Conservation (phyloP, 495 filamentous ascomycete species). For the Penicillium silybi region DNA sequence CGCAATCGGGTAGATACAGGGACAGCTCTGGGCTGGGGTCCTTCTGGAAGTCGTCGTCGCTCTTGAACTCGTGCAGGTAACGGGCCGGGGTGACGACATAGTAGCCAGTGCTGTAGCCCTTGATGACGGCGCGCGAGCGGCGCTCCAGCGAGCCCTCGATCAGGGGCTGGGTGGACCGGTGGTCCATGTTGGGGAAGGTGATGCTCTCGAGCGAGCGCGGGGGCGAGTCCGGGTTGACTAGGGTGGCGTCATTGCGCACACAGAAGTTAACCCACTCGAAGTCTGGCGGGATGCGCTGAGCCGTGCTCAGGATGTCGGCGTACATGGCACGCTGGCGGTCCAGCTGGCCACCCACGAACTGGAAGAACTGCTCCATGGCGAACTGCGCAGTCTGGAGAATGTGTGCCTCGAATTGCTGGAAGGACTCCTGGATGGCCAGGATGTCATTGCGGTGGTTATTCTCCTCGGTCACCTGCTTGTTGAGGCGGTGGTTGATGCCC, state of each 20-base stretch:
- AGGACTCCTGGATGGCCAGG: slow-evolving; percentile 81
- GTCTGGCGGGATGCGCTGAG: slow-evolving; percentile 77
- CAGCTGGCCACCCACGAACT: slow-evolving; percentile 71
- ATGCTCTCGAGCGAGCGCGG: slow-evolving; percentile 68
- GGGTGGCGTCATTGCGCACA: slow-evolving; percentile 57
- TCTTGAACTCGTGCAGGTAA: slow-evolving; percentile 95
- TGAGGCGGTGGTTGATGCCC: slow-evolving; percentile 74
- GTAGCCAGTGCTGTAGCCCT: slow-evolving; percentile 73
- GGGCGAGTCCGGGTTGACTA: slow-evolving; percentile 76
- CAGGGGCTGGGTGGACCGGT: slow-evolving; percentile 71
- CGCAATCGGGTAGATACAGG: slow-evolving; percentile 89
- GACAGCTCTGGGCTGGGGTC: slow-evolving; percentile 84
- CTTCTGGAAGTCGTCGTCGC: slow-evolving; percentile 74
- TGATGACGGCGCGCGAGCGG: slow-evolving; percentile 75
- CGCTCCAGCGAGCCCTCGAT: slow-evolving; percentile 86
- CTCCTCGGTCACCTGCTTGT: slow-evolving; percentile 89
- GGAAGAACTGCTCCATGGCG: slow-evolving; percentile 73
- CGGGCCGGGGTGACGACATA: slow-evolving; percentile 84
- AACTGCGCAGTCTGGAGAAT: slow-evolving; percentile 78
- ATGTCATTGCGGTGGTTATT: slow-evolving; percentile 92
- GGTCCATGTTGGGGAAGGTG: slow-evolving; percentile 82
- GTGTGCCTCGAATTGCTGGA: slow-evolving; percentile 83
- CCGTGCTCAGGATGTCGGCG: slow-evolving; percentile 71
- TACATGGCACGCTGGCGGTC: slow-evolving; percentile 77
- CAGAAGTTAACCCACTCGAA: slow-evolving; percentile 91